Evolutionary conservation across 257 asterid species (phyloP).

Genomic region (Nicotiana tabacum): DNA sequence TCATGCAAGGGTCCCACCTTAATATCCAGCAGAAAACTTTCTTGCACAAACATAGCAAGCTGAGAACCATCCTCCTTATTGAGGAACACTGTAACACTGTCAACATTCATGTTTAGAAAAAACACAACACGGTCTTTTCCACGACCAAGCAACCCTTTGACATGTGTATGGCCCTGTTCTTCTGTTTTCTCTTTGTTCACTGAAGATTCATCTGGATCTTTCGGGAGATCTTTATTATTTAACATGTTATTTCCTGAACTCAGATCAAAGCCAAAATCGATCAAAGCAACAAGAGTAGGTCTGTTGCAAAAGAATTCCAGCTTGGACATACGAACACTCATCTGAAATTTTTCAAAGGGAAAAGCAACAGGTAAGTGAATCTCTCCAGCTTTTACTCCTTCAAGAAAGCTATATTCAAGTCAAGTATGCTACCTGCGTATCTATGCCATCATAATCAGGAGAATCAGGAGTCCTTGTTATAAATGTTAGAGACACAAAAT

Average conservation of each 20-base stretch:
- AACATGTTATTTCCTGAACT: slow-evolving; percentile 40
- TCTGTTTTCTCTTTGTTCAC: slow-evolving; percentile 55
- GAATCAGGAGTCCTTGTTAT: slow-evolving; percentile 63
- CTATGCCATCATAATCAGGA: slow-evolving; percentile 85
- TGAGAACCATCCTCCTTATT: slow-evolving; percentile 94
- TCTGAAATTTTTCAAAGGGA: slow-evolving; percentile 40
- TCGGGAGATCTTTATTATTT: slow-evolving; percentile 21
- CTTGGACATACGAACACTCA: slow-evolving; percentile 96
- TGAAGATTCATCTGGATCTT: slow-evolving; percentile 34
- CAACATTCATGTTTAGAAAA: slow-evolving; percentile 84
- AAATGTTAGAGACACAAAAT: slow-evolving; percentile 84
- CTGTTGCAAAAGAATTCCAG: slow-evolving; percentile 93
- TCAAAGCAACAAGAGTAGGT: slow-evolving; percentile 94
- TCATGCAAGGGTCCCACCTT: slow-evolving; percentile 51
- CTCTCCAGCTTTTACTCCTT: slow-evolving; percentile 10
- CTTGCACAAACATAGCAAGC: slow-evolving; percentile 98
- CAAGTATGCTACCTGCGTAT: slow-evolving; percentile 68
- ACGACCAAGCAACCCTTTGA: slow-evolving; percentile 80
- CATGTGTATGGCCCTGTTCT: slow-evolving; percentile 55
- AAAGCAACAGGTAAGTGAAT: slow-evolving; percentile 24
- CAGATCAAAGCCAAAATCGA: slow-evolving; percentile 68
- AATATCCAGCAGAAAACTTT: slow-evolving; percentile 78
- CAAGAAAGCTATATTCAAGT: slow-evolving; percentile 4
- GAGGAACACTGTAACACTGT: slow-evolving; percentile 82
- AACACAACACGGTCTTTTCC: slow-evolving; percentile 94